phyloP scores from a whole-genome alignment of 305 asterid genomes.

The Plantago coronopus region DNA sequence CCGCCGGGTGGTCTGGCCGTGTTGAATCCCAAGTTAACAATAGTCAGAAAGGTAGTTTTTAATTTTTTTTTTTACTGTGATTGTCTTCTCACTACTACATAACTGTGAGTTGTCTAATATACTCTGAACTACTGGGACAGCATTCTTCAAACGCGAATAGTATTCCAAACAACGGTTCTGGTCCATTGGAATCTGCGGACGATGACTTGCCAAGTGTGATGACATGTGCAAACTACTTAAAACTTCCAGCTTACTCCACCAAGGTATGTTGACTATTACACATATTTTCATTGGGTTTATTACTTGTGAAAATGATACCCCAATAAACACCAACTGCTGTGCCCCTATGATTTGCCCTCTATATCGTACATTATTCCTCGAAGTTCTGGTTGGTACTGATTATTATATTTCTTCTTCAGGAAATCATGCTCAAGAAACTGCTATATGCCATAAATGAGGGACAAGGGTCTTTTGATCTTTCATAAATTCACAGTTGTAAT shows the following conservation, averaged over 20 bases:
- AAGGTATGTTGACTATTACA: slow-evolving; percentile 42
- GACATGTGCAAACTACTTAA: slow-evolving; percentile 99
- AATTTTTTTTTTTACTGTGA: too few species aligned
- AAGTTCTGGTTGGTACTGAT: too few species aligned
- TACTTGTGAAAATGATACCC: too few species aligned
- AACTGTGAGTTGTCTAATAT: not conserved
- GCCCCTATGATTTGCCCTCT: too few species aligned
- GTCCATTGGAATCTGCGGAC: slow-evolving; percentile 77
- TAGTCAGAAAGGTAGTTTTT: slow-evolving; percentile 84
- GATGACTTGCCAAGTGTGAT: slow-evolving; percentile 97
- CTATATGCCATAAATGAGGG: slow-evolving; percentile 93
- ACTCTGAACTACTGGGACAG: slow-evolving; percentile 36
- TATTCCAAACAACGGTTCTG: slow-evolving; percentile 49
- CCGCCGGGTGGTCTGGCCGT: slow-evolving; percentile 98
- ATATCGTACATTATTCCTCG: too few species aligned
- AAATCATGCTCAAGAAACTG: slow-evolving; percentile 85
- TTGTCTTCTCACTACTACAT: not conserved
- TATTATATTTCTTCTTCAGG: slow-evolving; percentile 38
- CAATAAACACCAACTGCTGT: too few species aligned
- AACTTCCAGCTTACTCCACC: slow-evolving; percentile 95
- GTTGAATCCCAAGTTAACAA: slow-evolving; percentile 90
- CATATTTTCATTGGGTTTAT: too few species aligned
- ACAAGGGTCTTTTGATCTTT: slow-evolving; percentile 96
- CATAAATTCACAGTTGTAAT: slow-evolving; percentile 34
- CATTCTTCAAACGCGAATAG: slow-evolving; percentile 66